Conservation (phyloP, 2,329 filamentous ascomycete species). For the Scedosporium aurantiacum region DNA sequence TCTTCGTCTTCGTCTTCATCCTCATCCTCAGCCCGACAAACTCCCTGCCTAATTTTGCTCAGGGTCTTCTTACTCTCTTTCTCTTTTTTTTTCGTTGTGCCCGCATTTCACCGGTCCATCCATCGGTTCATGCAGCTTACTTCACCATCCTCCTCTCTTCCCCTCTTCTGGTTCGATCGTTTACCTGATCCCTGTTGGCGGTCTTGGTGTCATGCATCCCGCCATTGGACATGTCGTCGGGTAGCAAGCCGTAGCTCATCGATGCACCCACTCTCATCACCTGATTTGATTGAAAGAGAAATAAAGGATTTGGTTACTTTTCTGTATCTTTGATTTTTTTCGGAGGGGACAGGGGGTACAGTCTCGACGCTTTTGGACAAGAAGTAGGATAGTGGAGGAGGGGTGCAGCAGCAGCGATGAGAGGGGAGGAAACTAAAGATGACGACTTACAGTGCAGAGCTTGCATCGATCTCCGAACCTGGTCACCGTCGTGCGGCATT, state of each 20-base stretch:
- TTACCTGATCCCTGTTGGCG: not conserved
- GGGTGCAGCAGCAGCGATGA: not conserved
- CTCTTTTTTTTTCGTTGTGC: not conserved
- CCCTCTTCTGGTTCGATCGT: not conserved
- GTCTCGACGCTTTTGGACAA: not conserved
- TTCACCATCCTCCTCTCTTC: constrained; percentile 1
- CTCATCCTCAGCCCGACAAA: no score
- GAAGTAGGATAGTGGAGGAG: not conserved
- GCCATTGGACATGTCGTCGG: not conserved
- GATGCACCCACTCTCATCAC: constrained; percentile 8
- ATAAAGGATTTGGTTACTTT: not conserved
- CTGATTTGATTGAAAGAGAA: constrained; percentile 3
- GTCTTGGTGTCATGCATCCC: not conserved
- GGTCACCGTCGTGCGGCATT: constrained; percentile 24
- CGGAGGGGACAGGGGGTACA: not conserved
- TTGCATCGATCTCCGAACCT: constrained; percentile 26
- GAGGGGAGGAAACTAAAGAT: not conserved
- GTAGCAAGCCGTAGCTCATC: constrained; percentile 4
- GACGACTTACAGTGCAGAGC: constrained; percentile 20
- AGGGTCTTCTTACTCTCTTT: not conserved
- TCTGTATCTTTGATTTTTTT: not conserved
- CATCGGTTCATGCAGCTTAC: not conserved
- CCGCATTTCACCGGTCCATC: not conserved
- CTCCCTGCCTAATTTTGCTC: no score
- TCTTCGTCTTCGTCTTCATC: no score